Percentiles rank a stretch among this genome's conserved stretches.
Evolutionary conservation across 169 alveolate genomes (phyloP).

Genomic region (Plasmodium knowlesi): DNA sequence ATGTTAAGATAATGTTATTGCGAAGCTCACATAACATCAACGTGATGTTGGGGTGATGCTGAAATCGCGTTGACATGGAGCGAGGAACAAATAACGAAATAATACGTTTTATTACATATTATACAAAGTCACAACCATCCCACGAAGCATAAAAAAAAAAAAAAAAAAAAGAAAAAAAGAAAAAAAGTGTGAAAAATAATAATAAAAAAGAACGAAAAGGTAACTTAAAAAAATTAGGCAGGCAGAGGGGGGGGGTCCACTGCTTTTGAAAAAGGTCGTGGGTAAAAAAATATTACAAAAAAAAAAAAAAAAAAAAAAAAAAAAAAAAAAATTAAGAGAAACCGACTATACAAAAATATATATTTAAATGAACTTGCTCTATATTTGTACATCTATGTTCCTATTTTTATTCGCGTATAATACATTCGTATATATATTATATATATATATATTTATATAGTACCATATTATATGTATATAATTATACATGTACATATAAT

Average conservation of each 20-base stretch:
- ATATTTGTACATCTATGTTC: neutral
- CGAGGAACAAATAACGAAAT: neutral
- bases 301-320: slow-evolving; percentile 9
- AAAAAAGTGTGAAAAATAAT: neutral
- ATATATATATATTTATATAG: no score
- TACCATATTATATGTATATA: neutral
- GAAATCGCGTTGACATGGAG: neutral
- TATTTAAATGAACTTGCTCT: neutral
- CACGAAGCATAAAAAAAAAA: neutral
- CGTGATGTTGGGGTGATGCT: neutral
- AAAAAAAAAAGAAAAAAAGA: neutral
- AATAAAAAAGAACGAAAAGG: neutral
- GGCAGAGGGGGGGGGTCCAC: neutral
- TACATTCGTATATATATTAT: neutral
- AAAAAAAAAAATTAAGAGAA: neutral
- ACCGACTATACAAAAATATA: neutral
- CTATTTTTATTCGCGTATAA: neutral
- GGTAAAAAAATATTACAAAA: neutral
- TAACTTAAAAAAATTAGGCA: neutral
- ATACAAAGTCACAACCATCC: neutral
- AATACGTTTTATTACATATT: neutral
- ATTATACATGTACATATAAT: neutral
- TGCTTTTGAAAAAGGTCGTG: neutral
- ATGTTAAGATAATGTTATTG: neutral
- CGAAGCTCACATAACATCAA: neutral